Base-by-base conservation (phyloP, 768 basidiomycete species). In the Psilocybe sp. region DNA sequence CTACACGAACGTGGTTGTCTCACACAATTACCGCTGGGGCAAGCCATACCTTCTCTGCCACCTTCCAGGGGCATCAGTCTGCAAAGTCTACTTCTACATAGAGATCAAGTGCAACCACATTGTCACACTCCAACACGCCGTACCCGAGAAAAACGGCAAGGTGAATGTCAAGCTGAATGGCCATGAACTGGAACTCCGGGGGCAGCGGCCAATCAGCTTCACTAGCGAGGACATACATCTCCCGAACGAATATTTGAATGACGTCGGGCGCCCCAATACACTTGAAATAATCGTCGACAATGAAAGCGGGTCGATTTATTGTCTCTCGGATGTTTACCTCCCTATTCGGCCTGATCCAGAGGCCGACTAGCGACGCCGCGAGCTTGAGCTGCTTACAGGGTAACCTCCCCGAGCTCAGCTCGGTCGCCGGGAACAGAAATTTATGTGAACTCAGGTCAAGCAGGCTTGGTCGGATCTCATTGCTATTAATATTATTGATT, bases 91-190 rank as follows among this genome's bases (percentile, higher is more conserved):
- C 15, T 51, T 51, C 39, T 10, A 20, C 19, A 40, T 23, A 12
- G 37, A 42, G 4, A 32, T 19, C 4, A 35, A 46, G 14, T 12
- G 18, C 18, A 38, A 51, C 38, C 33, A 51, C 38, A 46, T 46
- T n/a, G 16, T 51, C 2, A 41, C 38, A n/a, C 16, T 51, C 14
- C 37, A 35, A 19, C 44, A 47, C 38, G 40, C 44, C 41, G 38
- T 50, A n/a, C 44, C 49, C 11, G 44, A 41, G 6, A 35, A 41
- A 12, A 28, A 10, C 15, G 49, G 15, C 9, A 28, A 14, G 11
- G 49, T 50, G 42, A 43, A 50, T 13, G 37, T 50, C 8, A 8
- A 14, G 14, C 49, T 50, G 34, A 50, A 50, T 36, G 42, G 39
- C 20, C 31, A 50, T 10, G 13, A 28, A 6, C 49, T 50, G 9